These are phyloP conservation scores for Penicillium samsonianum DNA, from an alignment of 495 filamentous ascomycete genomes.

Conservation along the genomic window DNA sequence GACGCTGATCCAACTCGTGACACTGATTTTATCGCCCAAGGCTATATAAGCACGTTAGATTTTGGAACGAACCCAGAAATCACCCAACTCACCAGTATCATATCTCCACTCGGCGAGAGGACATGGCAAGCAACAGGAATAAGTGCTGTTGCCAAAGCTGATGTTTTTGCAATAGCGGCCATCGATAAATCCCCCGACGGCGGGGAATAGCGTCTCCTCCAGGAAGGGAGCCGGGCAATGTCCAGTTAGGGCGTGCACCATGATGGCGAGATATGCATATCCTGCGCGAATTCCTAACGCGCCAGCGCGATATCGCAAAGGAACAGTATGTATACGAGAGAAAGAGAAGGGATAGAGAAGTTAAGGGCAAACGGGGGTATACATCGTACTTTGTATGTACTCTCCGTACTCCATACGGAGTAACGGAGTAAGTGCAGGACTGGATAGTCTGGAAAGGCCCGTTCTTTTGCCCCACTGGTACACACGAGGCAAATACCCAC, in stretches of 20 bases:
- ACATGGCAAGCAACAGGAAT: conserved; percentile 85
- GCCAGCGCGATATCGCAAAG: conserved; percentile 28
- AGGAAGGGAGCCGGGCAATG: conserved; percentile 66
- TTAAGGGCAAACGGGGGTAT: neutral
- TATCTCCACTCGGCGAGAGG: conserved; percentile 84
- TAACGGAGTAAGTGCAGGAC: too few species aligned
- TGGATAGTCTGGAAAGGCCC: conserved; percentile 4
- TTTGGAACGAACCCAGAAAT: neutral
- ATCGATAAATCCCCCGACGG: conserved; percentile 61
- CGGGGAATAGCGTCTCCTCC: conserved; percentile 58
- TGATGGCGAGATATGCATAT: conserved; percentile 28
- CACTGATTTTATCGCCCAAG: conserved; percentile 62
- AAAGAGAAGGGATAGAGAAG: neutral
- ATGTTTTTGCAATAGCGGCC: conserved; percentile 67
- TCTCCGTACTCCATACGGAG: neutral
- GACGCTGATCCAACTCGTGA: conserved; percentile 79
- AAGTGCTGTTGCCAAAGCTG: conserved; percentile 36
- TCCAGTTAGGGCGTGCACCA: conserved; percentile 39
- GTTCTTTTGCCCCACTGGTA: conserved; percentile 5
- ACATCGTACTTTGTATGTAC: neutral
- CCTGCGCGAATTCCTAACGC: conserved; percentile 23
- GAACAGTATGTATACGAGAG: neutral
- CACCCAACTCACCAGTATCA: conserved; percentile 58
- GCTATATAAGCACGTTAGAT: conserved; percentile 40
- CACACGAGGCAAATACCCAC: conserved; percentile 11